These are phyloP conservation scores for Flaveria floridana DNA, from an alignment of 140 eudicot species.

Conservation along the genomic window DNA sequence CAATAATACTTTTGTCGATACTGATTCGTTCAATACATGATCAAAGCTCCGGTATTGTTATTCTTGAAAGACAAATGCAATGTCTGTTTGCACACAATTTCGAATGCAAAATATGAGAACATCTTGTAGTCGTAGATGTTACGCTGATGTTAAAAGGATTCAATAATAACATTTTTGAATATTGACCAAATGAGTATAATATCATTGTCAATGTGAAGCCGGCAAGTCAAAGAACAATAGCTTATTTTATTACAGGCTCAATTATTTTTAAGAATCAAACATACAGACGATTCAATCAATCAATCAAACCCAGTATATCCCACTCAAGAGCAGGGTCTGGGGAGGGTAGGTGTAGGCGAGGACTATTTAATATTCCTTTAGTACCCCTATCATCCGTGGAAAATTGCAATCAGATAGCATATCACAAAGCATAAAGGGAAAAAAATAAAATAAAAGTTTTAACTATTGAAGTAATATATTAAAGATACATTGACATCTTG, in stretches of 20 bases:
- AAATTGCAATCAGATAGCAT: slow-evolving; percentile 11
- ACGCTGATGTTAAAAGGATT: slow-evolving; percentile 3
- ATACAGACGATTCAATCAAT: slow-evolving; percentile 7
- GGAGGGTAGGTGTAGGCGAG: no score
- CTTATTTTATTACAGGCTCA: slow-evolving; percentile 17
- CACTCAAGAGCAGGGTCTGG: no score
- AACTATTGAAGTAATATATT: not conserved
- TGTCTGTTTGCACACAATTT: slow-evolving; percentile 32
- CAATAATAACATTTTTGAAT: slow-evolving; percentile 24
- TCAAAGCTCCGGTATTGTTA: slow-evolving; percentile 19
- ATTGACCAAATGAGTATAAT: slow-evolving; percentile 29
- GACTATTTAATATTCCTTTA: slow-evolving; percentile 32
- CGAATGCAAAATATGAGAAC: slow-evolving; percentile 25
- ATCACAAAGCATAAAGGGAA: not conserved
- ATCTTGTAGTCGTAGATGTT: slow-evolving; percentile 10
- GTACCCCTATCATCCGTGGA: slow-evolving; percentile 18
- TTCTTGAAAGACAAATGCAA: slow-evolving; percentile 27
- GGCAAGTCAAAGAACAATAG: slow-evolving; percentile 27
- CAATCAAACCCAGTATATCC: no score
- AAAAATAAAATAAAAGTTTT: no score
- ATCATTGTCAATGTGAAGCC: slow-evolving; percentile 32
- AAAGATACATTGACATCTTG: slow-evolving; percentile 7
- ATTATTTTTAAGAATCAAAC: slow-evolving; percentile 20
- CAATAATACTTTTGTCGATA: slow-evolving; percentile 22
- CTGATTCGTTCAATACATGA: slow-evolving; percentile 12